Evolutionary conservation across 257 asterid species (phyloP).

Genomic region (Salvia rosmarinus): DNA sequence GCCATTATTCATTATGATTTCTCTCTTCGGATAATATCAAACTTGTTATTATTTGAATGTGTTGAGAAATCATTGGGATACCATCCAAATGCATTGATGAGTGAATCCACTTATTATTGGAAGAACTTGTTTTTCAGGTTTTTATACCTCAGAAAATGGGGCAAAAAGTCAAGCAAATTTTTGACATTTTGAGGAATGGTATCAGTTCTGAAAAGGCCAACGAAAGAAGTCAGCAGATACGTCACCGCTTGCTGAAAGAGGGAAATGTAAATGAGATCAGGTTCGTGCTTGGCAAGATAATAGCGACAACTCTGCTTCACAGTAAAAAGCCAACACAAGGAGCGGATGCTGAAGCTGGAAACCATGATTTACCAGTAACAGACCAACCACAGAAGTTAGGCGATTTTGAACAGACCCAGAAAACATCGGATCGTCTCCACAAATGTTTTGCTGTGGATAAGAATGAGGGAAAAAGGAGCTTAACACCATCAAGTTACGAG

Average conservation of each 20-base stretch:
- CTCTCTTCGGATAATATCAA: not conserved
- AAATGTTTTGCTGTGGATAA: conserved; percentile 12
- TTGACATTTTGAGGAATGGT: conserved; percentile 38
- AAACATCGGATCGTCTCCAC: conserved; percentile 16
- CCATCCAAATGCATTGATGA: not conserved
- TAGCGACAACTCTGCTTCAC: conserved; percentile 51
- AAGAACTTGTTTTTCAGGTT: conserved; percentile 55
- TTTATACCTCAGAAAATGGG: conserved; percentile 56
- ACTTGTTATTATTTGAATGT: not conserved
- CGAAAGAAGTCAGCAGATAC: conserved; percentile 39
- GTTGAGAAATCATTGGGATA: not conserved
- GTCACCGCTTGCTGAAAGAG: conserved; percentile 41
- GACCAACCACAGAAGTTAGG: conserved; percentile 30
- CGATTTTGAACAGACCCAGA: conserved; percentile 21
- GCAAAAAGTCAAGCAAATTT: conserved; percentile 36
- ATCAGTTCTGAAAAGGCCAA: conserved; percentile 33
- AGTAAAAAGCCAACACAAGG: conserved; percentile 21
- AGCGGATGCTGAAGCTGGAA: conserved; percentile 33
- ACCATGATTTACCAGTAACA: conserved; percentile 24
- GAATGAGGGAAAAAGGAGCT: conserved; percentile 26
- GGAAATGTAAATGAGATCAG: conserved; percentile 57
- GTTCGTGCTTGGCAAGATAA: conserved; percentile 76
- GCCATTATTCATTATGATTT: not conserved
- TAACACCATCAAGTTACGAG: conserved; percentile 23
- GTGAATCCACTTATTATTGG: conserved; percentile 17